These are phyloP conservation scores for Pleurotus platypus DNA, from an alignment of 768 basidiomycete species.

Conservation along the genomic window DNA sequence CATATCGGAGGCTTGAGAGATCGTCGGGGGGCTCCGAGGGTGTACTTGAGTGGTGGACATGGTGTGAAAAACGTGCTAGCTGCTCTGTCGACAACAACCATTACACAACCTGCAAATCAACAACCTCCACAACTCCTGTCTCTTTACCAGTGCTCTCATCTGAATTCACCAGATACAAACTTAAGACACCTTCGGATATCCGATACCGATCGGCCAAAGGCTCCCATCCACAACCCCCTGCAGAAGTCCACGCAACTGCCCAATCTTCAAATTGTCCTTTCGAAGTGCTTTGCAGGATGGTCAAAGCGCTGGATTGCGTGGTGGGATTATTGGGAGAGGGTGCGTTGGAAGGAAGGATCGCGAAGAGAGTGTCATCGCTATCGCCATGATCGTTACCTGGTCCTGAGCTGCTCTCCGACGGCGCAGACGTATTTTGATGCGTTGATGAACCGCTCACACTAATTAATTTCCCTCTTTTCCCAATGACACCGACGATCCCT, in stretches of 20 bases:
- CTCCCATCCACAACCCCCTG: conserved; percentile 26
- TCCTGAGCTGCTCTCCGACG: neutral
- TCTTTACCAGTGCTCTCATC: no score
- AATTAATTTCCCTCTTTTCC: conserved; percentile 33
- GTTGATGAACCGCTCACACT: conserved; percentile 2
- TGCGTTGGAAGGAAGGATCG: conserved; percentile 30
- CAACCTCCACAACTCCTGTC: no score
- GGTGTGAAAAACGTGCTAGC: no score
- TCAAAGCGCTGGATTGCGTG: conserved; percentile 25
- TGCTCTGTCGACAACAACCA: no score
- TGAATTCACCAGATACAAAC: conserved; percentile 25
- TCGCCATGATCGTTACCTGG: no score
- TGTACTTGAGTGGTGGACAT: no score
- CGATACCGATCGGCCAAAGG: conserved; percentile 29
- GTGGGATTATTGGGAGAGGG: no score
- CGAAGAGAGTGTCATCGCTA: conserved; percentile 14
- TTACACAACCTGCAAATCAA: no score
- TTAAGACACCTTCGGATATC: conserved; percentile 27
- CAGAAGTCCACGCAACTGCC: conserved; percentile 25
- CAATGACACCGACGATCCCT: conserved; percentile 29
- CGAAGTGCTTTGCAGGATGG: conserved; percentile 26
- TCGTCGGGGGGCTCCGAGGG: no score
- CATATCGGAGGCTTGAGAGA: no score
- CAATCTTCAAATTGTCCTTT: conserved; percentile 28
- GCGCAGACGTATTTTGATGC: neutral